Conservation (phyloP, 768 basidiomycete genomes). For the Cystobasidium onofrii region DNA sequence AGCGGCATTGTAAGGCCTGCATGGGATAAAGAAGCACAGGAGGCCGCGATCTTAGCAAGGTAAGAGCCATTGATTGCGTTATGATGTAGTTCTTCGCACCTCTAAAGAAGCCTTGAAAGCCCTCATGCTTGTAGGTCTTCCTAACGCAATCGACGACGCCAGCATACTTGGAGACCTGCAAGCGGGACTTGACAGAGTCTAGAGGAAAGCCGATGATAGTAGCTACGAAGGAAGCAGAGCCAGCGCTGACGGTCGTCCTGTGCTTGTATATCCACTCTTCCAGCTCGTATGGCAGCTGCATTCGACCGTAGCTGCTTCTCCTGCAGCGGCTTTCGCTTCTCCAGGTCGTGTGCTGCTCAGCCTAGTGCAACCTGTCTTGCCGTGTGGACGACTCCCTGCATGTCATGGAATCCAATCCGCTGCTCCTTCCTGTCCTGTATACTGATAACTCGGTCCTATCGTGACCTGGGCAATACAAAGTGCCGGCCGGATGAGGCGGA, state of each 20-base stretch:
- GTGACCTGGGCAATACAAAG: background rate
- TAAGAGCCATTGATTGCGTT: no score
- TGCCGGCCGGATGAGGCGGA: background rate
- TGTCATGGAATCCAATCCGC: background rate
- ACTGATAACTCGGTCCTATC: background rate
- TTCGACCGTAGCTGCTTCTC: background rate
- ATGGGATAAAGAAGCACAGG: background rate
- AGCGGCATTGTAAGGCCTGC: constrained; percentile 78
- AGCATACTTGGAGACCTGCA: constrained; percentile 39
- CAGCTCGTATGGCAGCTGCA: constrained; percentile 10
- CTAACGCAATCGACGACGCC: constrained; percentile 70
- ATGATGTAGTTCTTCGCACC: constrained; percentile 20
- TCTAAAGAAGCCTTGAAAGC: constrained; percentile 70
- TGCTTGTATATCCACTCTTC: constrained; percentile 24
- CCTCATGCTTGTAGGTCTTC: constrained; percentile 53
- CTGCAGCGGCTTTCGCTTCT: no score
- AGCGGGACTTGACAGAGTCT: constrained; percentile 62
- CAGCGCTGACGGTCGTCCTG: constrained; percentile 32
- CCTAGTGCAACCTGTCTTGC: background rate
- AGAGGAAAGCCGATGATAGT: constrained; percentile 81
- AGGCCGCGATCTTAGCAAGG: no score
- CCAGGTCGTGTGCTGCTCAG: no score
- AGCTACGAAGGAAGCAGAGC: constrained; percentile 56
- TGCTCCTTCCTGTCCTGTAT: background rate
- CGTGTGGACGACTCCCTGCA: background rate